Percentiles rank a stretch among this genome's conserved stretches.
phyloP scores from a whole-genome alignment of 208 protist genomes.

The Wallacemonas sp. region DNA sequence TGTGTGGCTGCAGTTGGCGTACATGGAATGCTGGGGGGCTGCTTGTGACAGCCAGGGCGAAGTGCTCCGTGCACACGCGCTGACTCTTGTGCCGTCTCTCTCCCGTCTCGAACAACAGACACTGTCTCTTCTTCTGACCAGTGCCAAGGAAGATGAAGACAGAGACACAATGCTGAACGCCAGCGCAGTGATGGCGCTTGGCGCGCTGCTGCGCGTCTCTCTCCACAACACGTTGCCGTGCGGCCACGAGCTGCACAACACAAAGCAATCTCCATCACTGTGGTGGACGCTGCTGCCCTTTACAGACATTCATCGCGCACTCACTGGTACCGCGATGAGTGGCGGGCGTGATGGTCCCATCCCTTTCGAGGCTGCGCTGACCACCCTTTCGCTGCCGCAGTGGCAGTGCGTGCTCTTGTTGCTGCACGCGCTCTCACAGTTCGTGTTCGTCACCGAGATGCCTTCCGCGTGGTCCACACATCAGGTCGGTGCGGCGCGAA shows the following conservation, averaged over 20 bases:
- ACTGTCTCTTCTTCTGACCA: background rate
- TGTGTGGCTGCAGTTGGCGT: conserved; percentile 5
- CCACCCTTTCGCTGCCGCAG: background rate
- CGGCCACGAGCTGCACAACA: background rate
- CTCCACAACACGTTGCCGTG: background rate
- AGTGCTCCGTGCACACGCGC: background rate
- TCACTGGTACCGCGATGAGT: too few relatives aligned
- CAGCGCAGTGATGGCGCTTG: background rate
- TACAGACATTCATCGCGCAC: background rate
- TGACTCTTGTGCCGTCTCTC: background rate
- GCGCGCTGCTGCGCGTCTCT: background rate
- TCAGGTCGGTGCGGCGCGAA: too few relatives aligned
- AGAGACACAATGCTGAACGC: background rate
- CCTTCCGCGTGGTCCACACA: too few relatives aligned
- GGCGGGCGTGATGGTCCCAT: too few relatives aligned
- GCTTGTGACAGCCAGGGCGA: background rate
- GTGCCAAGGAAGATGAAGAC: background rate
- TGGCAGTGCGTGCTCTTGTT: background rate
- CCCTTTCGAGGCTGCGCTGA: too few relatives aligned
- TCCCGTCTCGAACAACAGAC: background rate
- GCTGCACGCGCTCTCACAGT: background rate
- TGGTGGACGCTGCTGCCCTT: conserved; percentile 1
- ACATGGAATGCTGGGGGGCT: background rate
- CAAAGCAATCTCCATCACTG: background rate
- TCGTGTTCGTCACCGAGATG: background rate